phyloP scores from a whole-genome alignment of 176 grass and related monocot species.

The Pharus latifolius region DNA sequence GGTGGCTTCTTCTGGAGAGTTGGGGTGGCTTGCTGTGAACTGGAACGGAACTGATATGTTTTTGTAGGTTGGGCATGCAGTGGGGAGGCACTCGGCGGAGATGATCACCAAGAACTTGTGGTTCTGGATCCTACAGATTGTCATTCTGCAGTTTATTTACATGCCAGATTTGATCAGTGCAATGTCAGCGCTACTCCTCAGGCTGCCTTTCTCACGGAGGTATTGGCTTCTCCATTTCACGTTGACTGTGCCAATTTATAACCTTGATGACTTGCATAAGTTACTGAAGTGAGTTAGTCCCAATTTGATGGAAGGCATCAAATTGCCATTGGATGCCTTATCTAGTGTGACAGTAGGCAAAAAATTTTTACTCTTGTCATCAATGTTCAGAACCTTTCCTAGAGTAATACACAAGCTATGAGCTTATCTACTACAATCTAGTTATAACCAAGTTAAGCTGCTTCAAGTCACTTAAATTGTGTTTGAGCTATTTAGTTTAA shows the following conservation, averaged over 20 bases:
- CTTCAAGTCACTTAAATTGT: too few relatives aligned
- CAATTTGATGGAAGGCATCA: background rate
- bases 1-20: background rate
- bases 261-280: background rate
- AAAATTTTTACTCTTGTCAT: too few relatives aligned
- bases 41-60: background rate
- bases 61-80: constrained; percentile 71
- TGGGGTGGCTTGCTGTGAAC: background rate
- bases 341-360: too few relatives aligned
- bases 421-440: too few relatives aligned
- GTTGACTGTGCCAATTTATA: background rate
- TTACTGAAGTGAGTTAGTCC: background rate
- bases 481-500: too few relatives aligned
- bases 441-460: too few relatives aligned
- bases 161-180: constrained; percentile 81
- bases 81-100: constrained; percentile 74
- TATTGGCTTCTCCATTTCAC: constrained; percentile 17
- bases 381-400: too few relatives aligned
- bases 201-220: constrained; percentile 84
- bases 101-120: constrained; percentile 64
- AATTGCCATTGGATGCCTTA: too few relatives aligned
- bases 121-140: constrained; percentile 51
- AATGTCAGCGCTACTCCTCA: constrained; percentile 70
- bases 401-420: too few relatives aligned
- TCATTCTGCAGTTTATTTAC: constrained; percentile 73